Base-by-base conservation (phyloP, 352 stramenopile species). In the Phytophthora tentaculata region DNA sequence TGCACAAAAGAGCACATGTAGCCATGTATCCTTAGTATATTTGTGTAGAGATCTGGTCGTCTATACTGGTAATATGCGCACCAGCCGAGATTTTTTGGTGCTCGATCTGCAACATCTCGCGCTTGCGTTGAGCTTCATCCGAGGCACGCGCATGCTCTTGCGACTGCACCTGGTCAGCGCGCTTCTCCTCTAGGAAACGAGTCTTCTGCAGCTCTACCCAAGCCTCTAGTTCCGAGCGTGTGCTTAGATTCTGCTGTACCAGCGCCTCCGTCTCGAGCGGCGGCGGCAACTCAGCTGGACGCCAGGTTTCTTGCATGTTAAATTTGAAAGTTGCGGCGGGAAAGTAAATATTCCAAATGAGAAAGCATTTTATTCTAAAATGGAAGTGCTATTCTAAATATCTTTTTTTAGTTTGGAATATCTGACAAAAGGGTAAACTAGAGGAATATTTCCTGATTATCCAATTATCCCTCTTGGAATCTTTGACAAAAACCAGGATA, bases 161-260 rank as follows among this genome's bases (percentile, higher is more conserved):
- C 1, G 68, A 70, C 69, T 80, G 75, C 67, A 71, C 44, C 44
- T 83, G 75, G 54, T 86, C 75, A 12, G 61, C 56, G n/a, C 72
- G 73, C 63, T 82, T 87, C 44, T 84, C 74, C 56, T 76, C 63
- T 14, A 79, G 51, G 3, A 87, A 58, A 12, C 59, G 67, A 49
- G 51, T 64, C 63, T 81, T 87, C 50, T 85, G 79, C 16, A 61
- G 59, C 45, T 79, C 72, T 22, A 85, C 67, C 79, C 79, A 87
- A 23, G 68, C 45, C 52, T 85, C 76, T 41, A 87, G 49, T 43
- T 84, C 71, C n/a, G 53, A 50, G 39, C 79, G 79, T 43, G 76
- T 81, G 53, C 59, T 79, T 24, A 85, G 60, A 24, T 85, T 87
- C 44, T 58, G 64, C 66, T 83, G 73, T 39, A 81, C 62, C 23